Evolutionary conservation across 805 yeast genomes (phyloP).

Genomic region (Candida anglica): DNA sequence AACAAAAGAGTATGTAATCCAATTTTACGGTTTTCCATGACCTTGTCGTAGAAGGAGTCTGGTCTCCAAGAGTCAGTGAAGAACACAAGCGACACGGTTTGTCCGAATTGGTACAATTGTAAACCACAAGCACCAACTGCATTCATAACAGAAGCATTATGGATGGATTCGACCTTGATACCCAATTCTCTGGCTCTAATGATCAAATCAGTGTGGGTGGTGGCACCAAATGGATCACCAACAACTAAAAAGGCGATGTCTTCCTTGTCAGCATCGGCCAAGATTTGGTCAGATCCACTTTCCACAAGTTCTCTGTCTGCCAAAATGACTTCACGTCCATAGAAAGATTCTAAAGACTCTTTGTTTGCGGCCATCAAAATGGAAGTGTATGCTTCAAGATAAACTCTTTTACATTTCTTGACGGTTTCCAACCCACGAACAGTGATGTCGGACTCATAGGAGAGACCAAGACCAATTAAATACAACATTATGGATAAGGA

Average conservation of each 20-base stretch:
- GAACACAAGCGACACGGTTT: conserved; percentile 93
- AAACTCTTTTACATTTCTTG: conserved; percentile 81
- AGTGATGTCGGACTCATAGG: conserved; percentile 85
- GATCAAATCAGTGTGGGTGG: conserved; percentile 93
- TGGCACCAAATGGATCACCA: conserved; percentile 97
- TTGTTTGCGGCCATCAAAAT: conserved; percentile 90
- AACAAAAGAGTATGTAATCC: conserved; percentile 89
- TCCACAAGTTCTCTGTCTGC: conserved; percentile 97
- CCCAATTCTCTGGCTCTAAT: conserved; percentile 84
- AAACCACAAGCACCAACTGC: conserved; percentile 98
- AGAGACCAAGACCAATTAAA: conserved; percentile 86
- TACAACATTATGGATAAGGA: conserved; percentile 59
- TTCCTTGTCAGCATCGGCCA: conserved; percentile 69
- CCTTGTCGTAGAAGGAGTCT: conserved; percentile 86
- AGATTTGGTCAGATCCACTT: conserved; percentile 77
- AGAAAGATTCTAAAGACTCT: conserved; percentile 70
- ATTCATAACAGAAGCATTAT: conserved; percentile 96
- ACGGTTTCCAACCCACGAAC: conserved; percentile 90
- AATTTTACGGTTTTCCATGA: conserved; percentile 82
- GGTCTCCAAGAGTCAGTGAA: conserved; percentile 97
- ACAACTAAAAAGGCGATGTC: conserved; percentile 94
- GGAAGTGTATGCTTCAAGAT: conserved; percentile 92
- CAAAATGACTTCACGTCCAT: conserved; percentile 77
- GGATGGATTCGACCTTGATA: conserved; percentile 77
- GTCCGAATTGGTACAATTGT: conserved; percentile 93